phyloP scores from a whole-genome alignment of 2,329 filamentous ascomycete species.

The Fusarium sp. region DNA sequence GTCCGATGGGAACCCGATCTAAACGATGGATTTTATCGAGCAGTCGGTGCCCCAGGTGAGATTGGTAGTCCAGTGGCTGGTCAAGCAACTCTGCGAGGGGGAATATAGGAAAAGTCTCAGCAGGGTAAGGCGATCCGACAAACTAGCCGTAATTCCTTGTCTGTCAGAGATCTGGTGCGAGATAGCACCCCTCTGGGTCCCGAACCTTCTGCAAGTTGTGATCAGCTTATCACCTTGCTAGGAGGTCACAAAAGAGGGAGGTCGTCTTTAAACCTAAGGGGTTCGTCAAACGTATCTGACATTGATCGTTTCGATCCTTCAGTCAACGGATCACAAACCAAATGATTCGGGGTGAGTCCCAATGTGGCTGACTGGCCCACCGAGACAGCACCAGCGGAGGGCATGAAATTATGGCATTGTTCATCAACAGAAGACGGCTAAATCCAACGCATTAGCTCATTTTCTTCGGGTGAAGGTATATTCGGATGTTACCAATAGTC shows the following conservation, averaged over 20 bases:
- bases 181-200: conserved; percentile 19
- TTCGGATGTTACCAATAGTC: background rate
- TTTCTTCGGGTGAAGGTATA: background rate
- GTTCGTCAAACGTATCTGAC: background rate
- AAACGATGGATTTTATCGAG: conserved; percentile 55
- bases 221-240: background rate
- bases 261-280: conserved; percentile 4
- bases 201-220: background rate
- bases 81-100: conserved; percentile 50
- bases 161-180: conserved; percentile 24
- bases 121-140: conserved; percentile 4
- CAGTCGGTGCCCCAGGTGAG: conserved; percentile 70
- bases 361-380: background rate
- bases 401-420: background rate
- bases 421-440: background rate
- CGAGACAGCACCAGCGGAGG: background rate
- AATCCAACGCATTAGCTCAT: background rate
- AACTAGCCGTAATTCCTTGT: conserved; percentile 1
- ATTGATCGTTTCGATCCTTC: background rate
- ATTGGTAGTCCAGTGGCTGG: conserved; percentile 73
- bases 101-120: conserved; percentile 44
- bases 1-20: conserved; percentile 68
- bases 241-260: conserved; percentile 8
- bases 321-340: background rate
- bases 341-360: background rate